phyloP scores from a whole-genome alignment of 805 yeast genomes.

The Saccharomycopsis javanensis region DNA sequence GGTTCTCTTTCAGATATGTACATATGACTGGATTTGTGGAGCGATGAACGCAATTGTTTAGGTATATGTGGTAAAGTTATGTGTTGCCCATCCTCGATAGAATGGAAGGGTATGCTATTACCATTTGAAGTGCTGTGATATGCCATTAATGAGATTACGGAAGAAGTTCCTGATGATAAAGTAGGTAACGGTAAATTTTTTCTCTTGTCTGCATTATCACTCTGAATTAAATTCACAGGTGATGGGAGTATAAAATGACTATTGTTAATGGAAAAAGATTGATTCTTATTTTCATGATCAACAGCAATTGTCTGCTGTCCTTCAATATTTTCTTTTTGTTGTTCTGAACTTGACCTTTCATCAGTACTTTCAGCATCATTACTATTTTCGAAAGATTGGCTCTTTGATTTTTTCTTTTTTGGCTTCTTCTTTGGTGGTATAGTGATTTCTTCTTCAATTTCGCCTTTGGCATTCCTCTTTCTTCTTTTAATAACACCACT shows the following conservation, averaged over 20 bases:
- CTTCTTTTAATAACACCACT: slow-evolving; percentile 66
- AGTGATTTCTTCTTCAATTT: background rate
- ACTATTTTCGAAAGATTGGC: background rate
- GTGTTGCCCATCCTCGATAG: background rate
- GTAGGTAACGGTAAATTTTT: background rate
- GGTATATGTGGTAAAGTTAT: background rate
- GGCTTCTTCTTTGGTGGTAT: background rate
- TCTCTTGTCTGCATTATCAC: background rate
- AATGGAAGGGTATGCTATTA: background rate
- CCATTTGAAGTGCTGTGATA: background rate
- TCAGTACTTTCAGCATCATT: background rate
- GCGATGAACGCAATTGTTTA: background rate
- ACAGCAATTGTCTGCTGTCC: background rate
- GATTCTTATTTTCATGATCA: background rate
- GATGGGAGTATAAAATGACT: background rate
- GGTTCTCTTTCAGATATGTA: background rate
- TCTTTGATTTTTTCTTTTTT: background rate
- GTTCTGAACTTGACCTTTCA: background rate
- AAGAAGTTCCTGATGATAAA: background rate
- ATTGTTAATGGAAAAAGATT: background rate
- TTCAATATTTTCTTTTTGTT: background rate
- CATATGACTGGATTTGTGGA: too few species aligned
- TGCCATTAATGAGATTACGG: background rate
- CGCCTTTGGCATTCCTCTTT: slow-evolving; percentile 25
- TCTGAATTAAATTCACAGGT: background rate